A percentile compares a stretch with the other conserved stretches of the same genome.
Evolutionary conservation across 2,329 filamentous ascomycete genomes (phyloP).

Genomic region (Xylariaceae sp.): DNA sequence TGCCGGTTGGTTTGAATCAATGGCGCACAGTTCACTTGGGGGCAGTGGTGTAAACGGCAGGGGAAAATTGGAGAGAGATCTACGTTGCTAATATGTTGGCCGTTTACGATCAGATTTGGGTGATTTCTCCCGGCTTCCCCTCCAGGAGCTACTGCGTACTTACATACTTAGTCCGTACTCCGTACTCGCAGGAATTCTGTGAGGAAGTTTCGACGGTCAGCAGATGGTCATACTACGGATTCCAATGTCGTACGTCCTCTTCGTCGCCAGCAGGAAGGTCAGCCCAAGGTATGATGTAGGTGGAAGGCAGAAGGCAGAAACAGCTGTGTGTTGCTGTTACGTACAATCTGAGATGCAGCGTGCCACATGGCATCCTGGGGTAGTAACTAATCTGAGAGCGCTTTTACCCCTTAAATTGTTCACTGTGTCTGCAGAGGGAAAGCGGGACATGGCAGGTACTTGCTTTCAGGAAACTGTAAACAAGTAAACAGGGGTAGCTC

Average conservation of each 20-base stretch:
- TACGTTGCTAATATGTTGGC: too few species aligned
- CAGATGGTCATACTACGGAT: too few species aligned
- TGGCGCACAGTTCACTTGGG: neutral
- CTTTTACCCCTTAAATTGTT: neutral
- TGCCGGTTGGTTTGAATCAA: neutral
- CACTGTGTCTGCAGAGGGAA: neutral
- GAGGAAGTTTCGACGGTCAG: too few species aligned
- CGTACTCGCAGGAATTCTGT: too few species aligned
- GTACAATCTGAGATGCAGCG: neutral
- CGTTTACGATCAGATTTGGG: too few species aligned
- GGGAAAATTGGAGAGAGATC: too few species aligned
- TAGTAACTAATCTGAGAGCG: constrained; percentile 9
- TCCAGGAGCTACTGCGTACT: too few species aligned
- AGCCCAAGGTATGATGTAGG: neutral
- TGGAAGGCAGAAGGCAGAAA: neutral
- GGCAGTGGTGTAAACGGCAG: too few species aligned
- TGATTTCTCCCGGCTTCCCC: too few species aligned
- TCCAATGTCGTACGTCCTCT: too few species aligned
- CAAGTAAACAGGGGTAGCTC: neutral
- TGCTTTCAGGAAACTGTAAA: neutral
- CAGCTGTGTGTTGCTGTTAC: neutral
- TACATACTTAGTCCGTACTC: too few species aligned
- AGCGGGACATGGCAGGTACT: neutral
- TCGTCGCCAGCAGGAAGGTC: too few species aligned
- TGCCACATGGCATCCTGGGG: constrained; percentile 11